Conservation (phyloP, 345 rosid species). For the Hypericum perforatum region DNA sequence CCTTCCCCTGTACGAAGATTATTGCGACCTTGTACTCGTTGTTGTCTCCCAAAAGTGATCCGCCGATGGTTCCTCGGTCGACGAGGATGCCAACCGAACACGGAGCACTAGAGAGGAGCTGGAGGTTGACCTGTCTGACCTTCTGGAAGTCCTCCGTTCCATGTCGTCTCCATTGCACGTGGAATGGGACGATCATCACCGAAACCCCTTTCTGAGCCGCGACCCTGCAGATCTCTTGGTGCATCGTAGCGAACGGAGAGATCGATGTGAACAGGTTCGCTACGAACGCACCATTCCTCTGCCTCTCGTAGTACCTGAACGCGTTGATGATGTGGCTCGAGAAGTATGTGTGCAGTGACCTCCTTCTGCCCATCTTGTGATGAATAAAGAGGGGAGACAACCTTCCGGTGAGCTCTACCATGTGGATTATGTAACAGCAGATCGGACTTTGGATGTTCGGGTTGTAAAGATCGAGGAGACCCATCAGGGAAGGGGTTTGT, state of each 20-base stretch:
- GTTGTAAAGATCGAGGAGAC: conserved; percentile 9
- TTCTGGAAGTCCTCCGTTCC: conserved; percentile 25
- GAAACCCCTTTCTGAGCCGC: conserved; percentile 42
- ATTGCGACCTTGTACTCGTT: conserved; percentile 24
- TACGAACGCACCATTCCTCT: conserved; percentile 20
- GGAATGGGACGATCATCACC: conserved; percentile 38
- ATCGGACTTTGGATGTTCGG: conserved; percentile 9
- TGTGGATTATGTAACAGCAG: conserved; percentile 14
- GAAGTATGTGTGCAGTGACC: background rate
- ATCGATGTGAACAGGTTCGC: conserved; percentile 39
- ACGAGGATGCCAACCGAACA: conserved; percentile 36
- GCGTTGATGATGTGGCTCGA: conserved; percentile 26
- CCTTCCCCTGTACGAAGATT: conserved; percentile 28
- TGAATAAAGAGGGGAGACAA: conserved; percentile 9
- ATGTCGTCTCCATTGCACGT: conserved; percentile 30
- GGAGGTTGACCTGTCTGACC: conserved; percentile 25
- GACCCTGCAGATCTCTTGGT: conserved; percentile 44
- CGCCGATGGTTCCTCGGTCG: conserved; percentile 22
- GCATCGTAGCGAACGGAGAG: conserved; percentile 37
- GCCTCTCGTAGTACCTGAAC: conserved; percentile 32
- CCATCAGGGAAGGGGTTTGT: conserved; percentile 4
- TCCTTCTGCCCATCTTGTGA: conserved; percentile 8
- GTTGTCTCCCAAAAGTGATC: conserved; percentile 5
- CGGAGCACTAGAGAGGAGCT: conserved; percentile 44
- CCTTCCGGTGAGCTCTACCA: conserved; percentile 12